Evolutionary conservation across 257 asterid genomes (phyloP), one percentile per base, ranked within the genome.

Genomic region (Nicotiana noctiflora): DNA sequence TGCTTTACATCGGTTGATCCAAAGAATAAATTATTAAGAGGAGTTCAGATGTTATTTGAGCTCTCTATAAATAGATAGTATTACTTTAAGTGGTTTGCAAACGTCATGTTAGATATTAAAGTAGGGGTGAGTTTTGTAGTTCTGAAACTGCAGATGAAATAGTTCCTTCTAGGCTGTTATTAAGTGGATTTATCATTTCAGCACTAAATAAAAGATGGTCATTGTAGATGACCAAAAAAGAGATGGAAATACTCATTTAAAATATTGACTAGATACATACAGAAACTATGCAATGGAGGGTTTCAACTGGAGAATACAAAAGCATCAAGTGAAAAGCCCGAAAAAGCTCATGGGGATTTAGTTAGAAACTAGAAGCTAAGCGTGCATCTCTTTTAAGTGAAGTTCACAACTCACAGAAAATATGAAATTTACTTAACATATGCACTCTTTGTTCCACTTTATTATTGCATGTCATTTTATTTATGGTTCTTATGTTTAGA

Each of bases 1-100:
- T 83, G 18, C 74, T 74, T 49, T 74, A 74, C 78, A 14, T 74
- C 21, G 64, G 46, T 4, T 72, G 14, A 62, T 79, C 49, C 25
- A 49, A 34, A 61, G 32, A 70, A 76, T 72, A 27, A 53, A 13
- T 56, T 70, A 57, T 21, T 63, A 25, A 18, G 8, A 74, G 61
- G 78, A 72, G 76, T 10, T 37, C 17, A 7, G 15, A 65, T 14
- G 9, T 17, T 17, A 65, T 29, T 63, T 63, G 72, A 63, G 70
- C 70, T 0, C 68, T 37, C 52, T 40, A n/a, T 68, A 70, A 70
- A 31, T 21, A 21, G 34, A 44, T 70, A 12, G n/a, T 40, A n/a
- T 68, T 19, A 19, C 21, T 53, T 2, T 19, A 19, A 44, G 77
- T 70, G 59, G 59, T 70, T 44, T 19, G 21, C 77, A 13, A 70